Percentiles rank a stretch among this genome's conserved stretches.
These are phyloP conservation scores for Evansstolkia leycettana DNA, from an alignment of 495 filamentous ascomycete species.

Conservation along the genomic window DNA sequence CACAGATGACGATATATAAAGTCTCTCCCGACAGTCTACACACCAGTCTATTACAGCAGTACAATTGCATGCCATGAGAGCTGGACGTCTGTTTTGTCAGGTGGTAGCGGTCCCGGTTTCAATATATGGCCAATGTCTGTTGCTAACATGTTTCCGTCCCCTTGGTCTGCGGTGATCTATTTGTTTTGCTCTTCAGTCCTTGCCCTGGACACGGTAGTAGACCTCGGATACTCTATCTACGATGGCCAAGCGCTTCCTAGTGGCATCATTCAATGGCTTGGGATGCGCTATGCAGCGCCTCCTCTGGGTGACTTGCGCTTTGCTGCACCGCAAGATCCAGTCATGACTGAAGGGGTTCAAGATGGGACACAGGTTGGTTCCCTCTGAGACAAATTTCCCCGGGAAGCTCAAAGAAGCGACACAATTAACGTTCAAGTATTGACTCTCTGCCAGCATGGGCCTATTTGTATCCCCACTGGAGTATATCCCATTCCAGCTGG, in stretches of 20 bases:
- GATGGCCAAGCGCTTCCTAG: slow-evolving; percentile 20
- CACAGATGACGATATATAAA: no score
- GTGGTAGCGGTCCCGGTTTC: no score
- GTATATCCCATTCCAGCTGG: slow-evolving; percentile 18
- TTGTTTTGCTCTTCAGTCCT: slow-evolving; percentile 10
- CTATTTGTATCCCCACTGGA: slow-evolving; percentile 40
- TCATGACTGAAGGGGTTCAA: slow-evolving; percentile 21
- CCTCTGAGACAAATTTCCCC: background rate
- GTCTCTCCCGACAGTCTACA: no score
- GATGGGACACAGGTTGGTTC: slow-evolving; percentile 30
- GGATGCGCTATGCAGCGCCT: slow-evolving; percentile 52
- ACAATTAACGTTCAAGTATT: background rate
- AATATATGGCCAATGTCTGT: background rate
- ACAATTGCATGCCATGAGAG: no score
- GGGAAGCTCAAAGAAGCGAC: no score
- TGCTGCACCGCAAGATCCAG: slow-evolving; percentile 43
- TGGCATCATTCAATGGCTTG: slow-evolving; percentile 50
- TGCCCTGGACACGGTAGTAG: slow-evolving; percentile 17
- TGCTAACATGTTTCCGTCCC: background rate
- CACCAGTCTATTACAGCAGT: no score
- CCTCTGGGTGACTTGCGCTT: slow-evolving; percentile 48
- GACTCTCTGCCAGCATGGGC: slow-evolving; percentile 23
- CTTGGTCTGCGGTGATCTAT: slow-evolving; percentile 3
- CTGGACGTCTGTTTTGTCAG: no score
- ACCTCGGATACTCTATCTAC: slow-evolving; percentile 34